Percentiles rank a stretch among this genome's conserved stretches.
These are phyloP conservation scores for Oryza nivara DNA, from an alignment of 176 grass and related monocot genomes.

Conservation along the genomic window DNA sequence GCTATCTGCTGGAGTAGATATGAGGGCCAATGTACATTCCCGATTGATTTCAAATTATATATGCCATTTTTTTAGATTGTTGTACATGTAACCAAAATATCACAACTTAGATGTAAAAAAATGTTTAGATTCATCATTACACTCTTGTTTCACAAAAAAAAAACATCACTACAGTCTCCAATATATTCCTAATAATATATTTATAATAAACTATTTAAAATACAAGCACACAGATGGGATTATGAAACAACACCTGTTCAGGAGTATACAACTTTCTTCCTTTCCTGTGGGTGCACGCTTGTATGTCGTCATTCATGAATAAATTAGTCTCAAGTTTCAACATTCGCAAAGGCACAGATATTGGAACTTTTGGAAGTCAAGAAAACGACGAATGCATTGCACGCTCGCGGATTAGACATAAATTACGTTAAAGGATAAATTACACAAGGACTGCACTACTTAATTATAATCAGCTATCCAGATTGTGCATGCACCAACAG, in stretches of 20 bases:
- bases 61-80: not conserved
- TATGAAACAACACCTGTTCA: not conserved
- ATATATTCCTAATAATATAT: not conserved
- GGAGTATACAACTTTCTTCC: not conserved
- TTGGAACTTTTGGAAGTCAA: conserved; percentile 29
- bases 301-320: not conserved
- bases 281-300: conserved; percentile 28
- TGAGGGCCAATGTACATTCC: not conserved
- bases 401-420: conserved; percentile 38
- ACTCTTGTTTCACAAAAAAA: not conserved
- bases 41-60: not conserved
- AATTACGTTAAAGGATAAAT: conserved; percentile 9
- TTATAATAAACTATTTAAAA: not conserved
- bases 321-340: conserved; percentile 20
- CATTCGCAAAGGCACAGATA: not conserved
- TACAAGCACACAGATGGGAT: not conserved
- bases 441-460: not conserved
- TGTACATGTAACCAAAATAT: not conserved
- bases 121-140: not conserved
- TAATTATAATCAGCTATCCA: not conserved
- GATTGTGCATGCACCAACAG: not conserved
- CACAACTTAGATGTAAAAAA: not conserved
- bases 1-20: not conserved
- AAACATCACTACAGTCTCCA: not conserved
- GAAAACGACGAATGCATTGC: conserved; percentile 47